A percentile compares a stretch with the other conserved stretches of the same genome.
phyloP scores from a whole-genome alignment of 768 basidiomycete species.

The Serendipita sp. region DNA sequence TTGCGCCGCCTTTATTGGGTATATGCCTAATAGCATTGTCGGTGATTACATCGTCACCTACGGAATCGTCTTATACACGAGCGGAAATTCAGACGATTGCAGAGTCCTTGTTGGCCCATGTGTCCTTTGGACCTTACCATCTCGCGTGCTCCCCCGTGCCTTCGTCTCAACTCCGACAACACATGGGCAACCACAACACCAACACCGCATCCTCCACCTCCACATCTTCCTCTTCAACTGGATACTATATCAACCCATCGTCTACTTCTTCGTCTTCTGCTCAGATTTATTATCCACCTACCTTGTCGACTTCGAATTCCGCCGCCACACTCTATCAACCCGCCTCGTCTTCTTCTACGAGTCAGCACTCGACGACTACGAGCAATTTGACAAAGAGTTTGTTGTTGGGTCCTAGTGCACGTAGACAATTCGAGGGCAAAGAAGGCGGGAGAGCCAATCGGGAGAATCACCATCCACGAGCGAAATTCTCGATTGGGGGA shows the following conservation, averaged over 20 bases:
- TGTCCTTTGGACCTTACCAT: slow-evolving; percentile 1
- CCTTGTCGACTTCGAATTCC: not conserved
- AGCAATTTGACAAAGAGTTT: not conserved
- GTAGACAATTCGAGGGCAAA: slow-evolving; percentile 1
- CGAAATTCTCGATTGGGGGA: not conserved
- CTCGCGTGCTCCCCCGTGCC: not conserved
- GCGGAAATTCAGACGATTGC: not conserved
- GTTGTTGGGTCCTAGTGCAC: not conserved
- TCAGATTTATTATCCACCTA: not conserved
- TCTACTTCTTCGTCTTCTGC: not conserved
- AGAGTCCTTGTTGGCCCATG: not conserved
- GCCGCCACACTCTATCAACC: not conserved
- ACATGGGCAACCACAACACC: not conserved
- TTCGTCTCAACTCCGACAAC: not conserved
- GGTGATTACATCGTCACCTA: not conserved
- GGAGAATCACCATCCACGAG: not conserved
- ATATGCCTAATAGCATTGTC: not conserved
- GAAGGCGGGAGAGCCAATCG: not conserved
- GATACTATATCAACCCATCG: no score
- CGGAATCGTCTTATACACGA: not conserved
- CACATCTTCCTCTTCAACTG: no score
- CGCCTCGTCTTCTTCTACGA: not conserved
- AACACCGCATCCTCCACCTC: no score
- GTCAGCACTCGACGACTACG: not conserved
- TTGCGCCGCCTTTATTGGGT: not conserved